Base-by-base conservation (phyloP, 345 rosid species). In the Euphorbia lathyris region DNA sequence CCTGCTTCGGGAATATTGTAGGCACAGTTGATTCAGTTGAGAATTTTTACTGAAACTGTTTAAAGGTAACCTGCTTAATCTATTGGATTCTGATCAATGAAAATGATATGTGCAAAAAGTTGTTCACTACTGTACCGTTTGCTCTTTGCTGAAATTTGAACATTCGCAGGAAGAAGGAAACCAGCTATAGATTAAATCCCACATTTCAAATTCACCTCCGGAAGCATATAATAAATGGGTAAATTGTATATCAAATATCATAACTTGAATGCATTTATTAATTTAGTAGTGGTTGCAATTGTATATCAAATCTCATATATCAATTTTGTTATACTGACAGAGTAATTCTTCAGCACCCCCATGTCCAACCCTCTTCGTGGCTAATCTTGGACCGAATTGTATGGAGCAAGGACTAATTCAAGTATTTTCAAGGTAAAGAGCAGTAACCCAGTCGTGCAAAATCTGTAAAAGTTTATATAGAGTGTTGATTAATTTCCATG, bases 281-380 rank as follows among this genome's bases (percentile, higher is more conserved):
- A n/a, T n/a, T n/a, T n/a, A n/a, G n/a, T n/a, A n/a, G n/a, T n/a
- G n/a, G n/a, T n/a, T n/a, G n/a, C n/a, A n/a, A n/a, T n/a, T n/a
- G n/a, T n/a, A n/a, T n/a, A n/a, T n/a, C n/a, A n/a, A n/a, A n/a
- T 56, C 40, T 65, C 48, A 66, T 63, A 13, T n/a, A 13, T 62
- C 53, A 40, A 30, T 57, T 53, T 74, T 69, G 17, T 62, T 45
- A 48, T n/a, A 30, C 36, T 71, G 73, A 70, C 86, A 87, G 91
- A 81, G 29, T 60, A 76, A 77, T 66, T 84, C 83, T 74, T 75
- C 85, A 38, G 91, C 86, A 12, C 84, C 81, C 45, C 91, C 95
- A n/a, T 93, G 97, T 72, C 97, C 96, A 48, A 91, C 98, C 56
- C 83, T 93, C 61, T 93, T 93, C 66, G 90, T 91, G 52, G 94